These are phyloP conservation scores for Stachybotrys chartarum DNA, from an alignment of 2,329 filamentous ascomycete genomes.

Conservation along the genomic window DNA sequence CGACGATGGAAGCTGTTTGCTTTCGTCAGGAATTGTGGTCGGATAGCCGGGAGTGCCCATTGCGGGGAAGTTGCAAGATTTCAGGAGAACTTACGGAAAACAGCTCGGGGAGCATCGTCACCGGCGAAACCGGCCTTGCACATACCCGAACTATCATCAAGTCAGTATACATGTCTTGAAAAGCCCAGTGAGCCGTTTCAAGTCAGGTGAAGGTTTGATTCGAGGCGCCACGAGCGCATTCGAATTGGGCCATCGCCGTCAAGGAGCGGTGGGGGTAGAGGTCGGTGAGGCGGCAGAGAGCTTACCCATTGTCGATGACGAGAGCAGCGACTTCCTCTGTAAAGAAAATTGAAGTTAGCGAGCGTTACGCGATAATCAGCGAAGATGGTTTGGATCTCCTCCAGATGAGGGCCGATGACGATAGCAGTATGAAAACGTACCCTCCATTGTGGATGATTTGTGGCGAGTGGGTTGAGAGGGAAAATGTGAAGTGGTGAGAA, in stretches of 20 bases:
- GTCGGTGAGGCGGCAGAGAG: slow-evolving; percentile 34
- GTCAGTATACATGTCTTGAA: not conserved
- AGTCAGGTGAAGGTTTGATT: slow-evolving; percentile 9
- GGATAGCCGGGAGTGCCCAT: not conserved
- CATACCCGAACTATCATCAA: slow-evolving; percentile 84
- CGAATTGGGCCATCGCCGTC: slow-evolving; percentile 1
- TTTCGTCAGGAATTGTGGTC: slow-evolving; percentile 25
- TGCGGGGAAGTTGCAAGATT: not conserved
- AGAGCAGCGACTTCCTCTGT: slow-evolving; percentile 99
- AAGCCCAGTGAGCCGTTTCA: not conserved
- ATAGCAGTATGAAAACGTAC: slow-evolving; percentile 30
- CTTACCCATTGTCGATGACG: slow-evolving; percentile 99
- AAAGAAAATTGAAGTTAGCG: slow-evolving; percentile 36
- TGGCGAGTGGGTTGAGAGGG: slow-evolving; percentile 15
- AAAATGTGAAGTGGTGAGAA: slow-evolving; percentile 32
- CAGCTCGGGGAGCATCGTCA: slow-evolving; percentile 99
- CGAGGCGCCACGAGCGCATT: not conserved
- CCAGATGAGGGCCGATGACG: slow-evolving; percentile 14
- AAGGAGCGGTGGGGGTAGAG: slow-evolving; percentile 12
- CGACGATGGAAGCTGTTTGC: slow-evolving; percentile 87
- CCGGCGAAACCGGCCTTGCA: slow-evolving; percentile 99
- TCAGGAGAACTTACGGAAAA: slow-evolving; percentile 80
- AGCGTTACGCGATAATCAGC: slow-evolving; percentile 10
- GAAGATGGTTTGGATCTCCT: slow-evolving; percentile 9
- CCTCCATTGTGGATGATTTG: slow-evolving; percentile 50